Evolutionary conservation across 2,329 filamentous ascomycete species (phyloP), one percentile per base, ranked within the genome.

Genomic region (Thielaviopsis ethacetica): DNA sequence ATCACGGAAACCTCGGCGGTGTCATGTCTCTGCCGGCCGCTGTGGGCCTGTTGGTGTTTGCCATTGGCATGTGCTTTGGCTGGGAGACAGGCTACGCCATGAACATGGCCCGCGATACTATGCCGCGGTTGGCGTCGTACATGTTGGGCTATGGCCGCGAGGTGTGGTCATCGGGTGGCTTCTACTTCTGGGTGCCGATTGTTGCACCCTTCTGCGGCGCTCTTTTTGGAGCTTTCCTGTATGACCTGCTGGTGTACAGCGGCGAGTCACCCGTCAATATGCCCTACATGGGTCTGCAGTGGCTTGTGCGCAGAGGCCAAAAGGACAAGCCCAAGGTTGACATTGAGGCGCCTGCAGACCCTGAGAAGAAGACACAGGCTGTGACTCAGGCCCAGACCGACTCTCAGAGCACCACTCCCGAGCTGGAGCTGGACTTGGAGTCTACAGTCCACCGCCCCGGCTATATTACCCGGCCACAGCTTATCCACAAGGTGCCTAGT

Each of bases 121-220:
- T 83, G 0, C 84, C 84, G 10, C 74, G 85, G 12, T 68, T 88
- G 51, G 79, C 85, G 62, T 79, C 80, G 1, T 85, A 82, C 66
- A 78, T 83, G 66, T 65, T 88, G 58, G 85, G 85, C 1, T 88
- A 89, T 66, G 83, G 83, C 0, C 68, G 68, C 54, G 76, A 83
- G 55, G 84, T 88, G 0, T 88, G 83, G 81, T 76, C 74, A 10
- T 79, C 81, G 0, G 83, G 84, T 1, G 75, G 75, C 13, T 85
- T 87, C 66, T 89, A 87, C 66, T 88, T 88, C 67, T 88, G 83
- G 84, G 80, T 88, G 21, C 85, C 85, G 0, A 85, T 89, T 74
- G 80, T 89, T 3, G 77, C 83, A 1, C 85, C 85, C 0, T 87
- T 88, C 66, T 68, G 78, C 10, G 85, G 85, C 5, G 80, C 76